phyloP scores from a whole-genome alignment of 257 asterid species.

The Echites panduratus region DNA sequence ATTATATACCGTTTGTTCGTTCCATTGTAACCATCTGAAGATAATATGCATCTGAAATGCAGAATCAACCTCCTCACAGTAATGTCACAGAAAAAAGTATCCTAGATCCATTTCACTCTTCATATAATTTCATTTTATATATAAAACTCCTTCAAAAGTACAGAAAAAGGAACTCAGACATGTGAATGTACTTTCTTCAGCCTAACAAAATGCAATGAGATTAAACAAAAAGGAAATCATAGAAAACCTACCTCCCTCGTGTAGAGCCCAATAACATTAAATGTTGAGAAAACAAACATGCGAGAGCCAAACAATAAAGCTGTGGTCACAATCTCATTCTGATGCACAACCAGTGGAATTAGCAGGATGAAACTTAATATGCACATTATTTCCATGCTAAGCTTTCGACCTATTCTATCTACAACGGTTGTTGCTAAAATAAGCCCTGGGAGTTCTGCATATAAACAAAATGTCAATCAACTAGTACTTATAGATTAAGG shows the following conservation, averaged over 20 bases:
- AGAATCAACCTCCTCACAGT: too few species aligned
- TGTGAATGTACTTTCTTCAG: neutral
- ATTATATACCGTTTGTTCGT: too few species aligned
- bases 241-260: conserved; percentile 50
- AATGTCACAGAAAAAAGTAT: too few species aligned
- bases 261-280: conserved; percentile 40
- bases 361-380: conserved; percentile 37
- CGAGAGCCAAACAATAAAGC: conserved; percentile 53
- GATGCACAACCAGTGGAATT: conserved; percentile 46
- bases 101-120: neutral
- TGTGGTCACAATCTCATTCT: conserved; percentile 31
- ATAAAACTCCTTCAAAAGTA: neutral
- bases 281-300: conserved; percentile 46
- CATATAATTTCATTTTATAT: neutral
- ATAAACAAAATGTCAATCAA: neutral
- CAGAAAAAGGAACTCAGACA: neutral
- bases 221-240: neutral
- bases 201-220: neutral
- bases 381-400: conserved; percentile 46
- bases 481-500: neutral
- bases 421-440: conserved; percentile 39
- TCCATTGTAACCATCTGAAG: too few species aligned
- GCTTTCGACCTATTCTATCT: conserved; percentile 55
- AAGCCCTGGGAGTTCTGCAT: conserved; percentile 54
- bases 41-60: too few species aligned